Conservation (phyloP, 108 stramenopile species). For the Nitzschia sp. region DNA sequence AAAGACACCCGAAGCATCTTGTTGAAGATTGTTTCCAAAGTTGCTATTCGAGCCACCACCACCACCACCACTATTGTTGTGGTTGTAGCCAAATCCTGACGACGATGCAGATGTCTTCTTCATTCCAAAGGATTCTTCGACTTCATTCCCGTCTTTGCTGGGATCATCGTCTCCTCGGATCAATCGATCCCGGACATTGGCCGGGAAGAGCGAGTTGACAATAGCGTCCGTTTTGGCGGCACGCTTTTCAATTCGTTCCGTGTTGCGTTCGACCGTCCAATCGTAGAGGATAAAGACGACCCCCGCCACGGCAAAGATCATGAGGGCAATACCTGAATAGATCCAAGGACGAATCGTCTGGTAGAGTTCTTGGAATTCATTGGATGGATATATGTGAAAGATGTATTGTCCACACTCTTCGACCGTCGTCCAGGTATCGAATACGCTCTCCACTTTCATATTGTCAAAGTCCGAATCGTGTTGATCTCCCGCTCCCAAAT, state of each 20-base stretch:
- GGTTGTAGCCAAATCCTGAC: not conserved
- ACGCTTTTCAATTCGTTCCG: not conserved
- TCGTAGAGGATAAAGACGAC: conserved; percentile 4
- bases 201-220: conserved; percentile 12
- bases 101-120: not conserved
- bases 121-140: not conserved
- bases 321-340: conserved; percentile 1
- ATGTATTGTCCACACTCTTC: not conserved
- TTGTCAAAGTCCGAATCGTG: conserved; percentile 11
- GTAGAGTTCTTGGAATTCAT: not conserved
- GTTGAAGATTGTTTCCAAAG: not conserved
- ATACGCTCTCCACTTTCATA: not conserved
- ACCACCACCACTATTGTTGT: not conserved
- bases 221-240: conserved; percentile 10
- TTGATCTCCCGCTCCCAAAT: conserved; percentile 9
- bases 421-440: not conserved
- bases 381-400: conserved; percentile 13
- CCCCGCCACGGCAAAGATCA: conserved; percentile 3
- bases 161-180: not conserved
- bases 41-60: too few relatives aligned
- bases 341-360: not conserved
- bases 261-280: not conserved
- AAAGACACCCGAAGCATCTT: not conserved
- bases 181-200: not conserved
- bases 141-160: not conserved